Evolutionary conservation across 495 filamentous ascomycete genomes (phyloP), one percentile per base, ranked within the genome.

Genomic region (Penicillium canariense): DNA sequence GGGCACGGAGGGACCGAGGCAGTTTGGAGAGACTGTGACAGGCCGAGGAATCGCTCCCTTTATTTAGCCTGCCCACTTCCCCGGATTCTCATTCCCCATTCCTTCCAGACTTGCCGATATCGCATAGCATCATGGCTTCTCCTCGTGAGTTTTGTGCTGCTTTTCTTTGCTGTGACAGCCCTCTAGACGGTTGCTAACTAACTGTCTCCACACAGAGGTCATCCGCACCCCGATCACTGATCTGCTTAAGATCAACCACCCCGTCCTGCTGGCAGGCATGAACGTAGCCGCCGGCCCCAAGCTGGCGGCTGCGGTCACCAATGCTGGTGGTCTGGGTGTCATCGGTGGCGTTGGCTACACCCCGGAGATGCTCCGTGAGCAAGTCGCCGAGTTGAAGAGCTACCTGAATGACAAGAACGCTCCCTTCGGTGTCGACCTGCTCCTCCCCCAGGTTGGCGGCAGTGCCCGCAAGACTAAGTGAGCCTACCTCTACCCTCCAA

Each of bases 281-380:
- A 97, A 97, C 81, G 95, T 97, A 54, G 95, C 94, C 44, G 95
- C 94, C 45, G 94, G 94, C 43, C 95, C 95, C 42, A 96, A 92
- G 81, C 85, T 98, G 67, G 95, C 94, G 36, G 94, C 94, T 17
- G 94, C 94, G 9, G 94, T 98, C 62, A 95, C 94, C 54, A 96
- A 98, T 75, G 94, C 94, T 27, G 94, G 94, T 58, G 94, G 94
- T 66, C 78, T 98, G 55, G 94, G 94, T 75, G 94, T 98, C 57
- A 89, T 98, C 68, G 94, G 94, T 62, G 94, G 94, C 67, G 85
- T 98, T 61, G 91, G 89, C 60, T 98, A 98, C 79, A 96, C 90
- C 32, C 94, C 94, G 57, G 90, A 96, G 18, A 97, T 97, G 94
- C 83, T 97, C 48, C 82, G 82, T 26, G 94, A 97, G 68, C 94